A percentile compares a stretch with the other conserved stretches of the same genome.
Conservation (phyloP, 805 yeast genomes). For the Danielia reshetovae region DNA sequence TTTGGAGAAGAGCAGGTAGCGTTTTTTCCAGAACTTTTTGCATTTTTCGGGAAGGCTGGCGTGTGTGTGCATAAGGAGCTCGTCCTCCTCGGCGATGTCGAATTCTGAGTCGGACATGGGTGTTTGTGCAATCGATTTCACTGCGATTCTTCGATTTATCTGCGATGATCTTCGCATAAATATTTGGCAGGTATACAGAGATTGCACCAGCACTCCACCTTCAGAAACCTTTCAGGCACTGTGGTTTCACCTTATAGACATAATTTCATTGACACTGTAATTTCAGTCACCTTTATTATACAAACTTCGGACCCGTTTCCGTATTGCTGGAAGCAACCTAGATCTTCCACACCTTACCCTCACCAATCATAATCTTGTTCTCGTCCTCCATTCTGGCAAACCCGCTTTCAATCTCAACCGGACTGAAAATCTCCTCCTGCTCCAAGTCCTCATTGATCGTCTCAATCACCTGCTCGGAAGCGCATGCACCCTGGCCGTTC, state of each 20-base stretch:
- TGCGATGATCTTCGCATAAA: background rate
- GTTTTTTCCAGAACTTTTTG: slow-evolving; percentile 56
- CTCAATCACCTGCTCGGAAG: slow-evolving; percentile 27
- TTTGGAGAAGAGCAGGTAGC: slow-evolving; percentile 57
- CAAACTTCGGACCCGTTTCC: too few species aligned
- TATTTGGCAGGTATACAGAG: background rate
- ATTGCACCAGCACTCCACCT: too few species aligned
- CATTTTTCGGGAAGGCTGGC: slow-evolving; percentile 37
- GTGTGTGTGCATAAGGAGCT: slow-evolving; percentile 35
- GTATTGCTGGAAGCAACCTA: too few species aligned
- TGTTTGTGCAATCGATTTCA: background rate
- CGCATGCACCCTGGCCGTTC: slow-evolving; percentile 29
- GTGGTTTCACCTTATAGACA: too few species aligned
- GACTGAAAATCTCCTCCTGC: slow-evolving; percentile 37
- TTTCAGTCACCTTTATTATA: too few species aligned
- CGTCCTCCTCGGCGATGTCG: slow-evolving; percentile 18
- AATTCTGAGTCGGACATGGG: slow-evolving; percentile 8
- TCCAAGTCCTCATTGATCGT: slow-evolving; percentile 32
- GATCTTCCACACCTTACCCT: slow-evolving; percentile 38
- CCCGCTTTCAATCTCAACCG: slow-evolving; percentile 28
- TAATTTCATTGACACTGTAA: too few species aligned
- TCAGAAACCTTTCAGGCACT: too few species aligned
- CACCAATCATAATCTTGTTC: slow-evolving; percentile 34
- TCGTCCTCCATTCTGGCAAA: slow-evolving; percentile 31
- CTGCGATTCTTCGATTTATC: background rate